Base-by-base conservation (phyloP, 2,329 filamentous ascomycete genomes). In the Fusarium sp. region DNA sequence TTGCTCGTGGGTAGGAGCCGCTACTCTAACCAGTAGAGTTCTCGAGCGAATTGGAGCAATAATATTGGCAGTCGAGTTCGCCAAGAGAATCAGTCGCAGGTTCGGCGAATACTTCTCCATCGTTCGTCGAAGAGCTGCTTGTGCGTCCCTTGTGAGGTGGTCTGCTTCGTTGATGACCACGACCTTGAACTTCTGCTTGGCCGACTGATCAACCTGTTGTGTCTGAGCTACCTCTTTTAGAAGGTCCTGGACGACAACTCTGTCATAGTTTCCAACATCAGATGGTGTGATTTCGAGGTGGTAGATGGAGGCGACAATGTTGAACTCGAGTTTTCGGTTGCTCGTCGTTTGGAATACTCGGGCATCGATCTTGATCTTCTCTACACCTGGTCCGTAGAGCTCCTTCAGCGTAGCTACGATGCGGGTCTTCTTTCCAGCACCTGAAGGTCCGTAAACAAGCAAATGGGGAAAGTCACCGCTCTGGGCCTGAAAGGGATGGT, bases 81-180 rank as follows among this genome's bases (percentile, higher is more conserved):
- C 96, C 63, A 99, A 83, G 63, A 99, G 83, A 49, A 99, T 98
- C 73, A 99, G 81, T 22, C 96, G 88, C 76, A 99, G 76, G 79
- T 99, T 99, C 15, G 95, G 94, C 75, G 93, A 97, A 85, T 99
- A 99, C 81, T 99, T 99, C 83, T 99, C 96, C 96, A 99, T 99
- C 0, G 96, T 99, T 67, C 96, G 87, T 79, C 96, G 89, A 76
- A 99, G 83, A 33, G 97, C 97, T 0, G 97, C 96, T 82, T 99
- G 96, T 5, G 96, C 96, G 84, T 99, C 96, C 68, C 96, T 86
- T 5, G 92, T 96, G 69, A 99, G 86, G 76, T 97, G 93, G 77
- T 99, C 97, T 9, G 96, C 96, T 84, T 99, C 96, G 75, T 99
- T 99, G 85, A 99, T 98, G 36, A 99, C 95, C 1, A 99, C 96